Evolutionary conservation across 768 basidiomycete genomes (phyloP), one percentile per base, ranked within the genome.

Genomic region (Psilocybe azurescens): DNA sequence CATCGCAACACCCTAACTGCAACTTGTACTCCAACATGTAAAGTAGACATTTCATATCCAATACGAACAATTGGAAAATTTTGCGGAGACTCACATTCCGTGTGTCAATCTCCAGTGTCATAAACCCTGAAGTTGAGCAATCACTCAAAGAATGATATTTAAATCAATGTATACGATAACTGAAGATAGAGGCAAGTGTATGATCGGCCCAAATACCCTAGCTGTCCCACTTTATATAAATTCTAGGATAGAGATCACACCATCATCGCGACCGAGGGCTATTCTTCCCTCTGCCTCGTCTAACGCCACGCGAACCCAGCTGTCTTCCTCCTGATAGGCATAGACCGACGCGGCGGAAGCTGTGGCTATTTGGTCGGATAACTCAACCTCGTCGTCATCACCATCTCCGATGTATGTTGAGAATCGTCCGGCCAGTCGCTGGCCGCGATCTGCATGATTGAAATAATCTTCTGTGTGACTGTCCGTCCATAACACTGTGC

Each of bases 401-500:
- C 53, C 61, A 13, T 48, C 60, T 14, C 33, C 13, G 29, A 57
- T 28, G 29, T 62, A 65, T 24, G 58, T 55, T 46, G 63, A 64
- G 46, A 70, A 65, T 53, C 65, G 71, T n/a, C 84, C 86, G 0
- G 86, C 89, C 20, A 90, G 69, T 51, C 89, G 79, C 70, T 91
- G 89, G 0, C 88, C 87, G 7, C 70, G 76, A 53, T 84, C 80
- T 39, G 74, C 75, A 30, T 77, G 77, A 1, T 74, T 74, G 60
- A 77, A 74, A 68, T 81, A 79, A 38, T 79, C 81, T 60, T 86
- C 85, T 0, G 84, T 83, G 53, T 89, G 84, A 52, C 78, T 85
- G 65, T 91, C 90, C 36, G 89, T 74, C 86, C 88, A 91, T 14
- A 91, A 64, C 4, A 83, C 84, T 5, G 86, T 89, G 3, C 89